A percentile compares a stretch with the other conserved stretches of the same genome.
phyloP scores from a whole-genome alignment of 306 rosid genomes.

The Hylodesmum podocarpum region DNA sequence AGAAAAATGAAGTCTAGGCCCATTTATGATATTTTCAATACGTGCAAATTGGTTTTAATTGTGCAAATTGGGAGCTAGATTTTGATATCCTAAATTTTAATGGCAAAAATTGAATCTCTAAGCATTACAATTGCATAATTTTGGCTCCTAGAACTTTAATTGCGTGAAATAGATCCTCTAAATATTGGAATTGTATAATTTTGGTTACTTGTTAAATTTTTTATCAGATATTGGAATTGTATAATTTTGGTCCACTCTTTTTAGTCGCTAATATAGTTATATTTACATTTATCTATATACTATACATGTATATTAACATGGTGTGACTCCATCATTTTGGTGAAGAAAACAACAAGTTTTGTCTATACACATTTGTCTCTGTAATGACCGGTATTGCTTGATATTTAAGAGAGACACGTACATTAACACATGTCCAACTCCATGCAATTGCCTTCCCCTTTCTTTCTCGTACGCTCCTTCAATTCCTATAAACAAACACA shows the following conservation, averaged over 20 bases:
- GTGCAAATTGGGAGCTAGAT: too few species aligned
- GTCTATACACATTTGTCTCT: neutral
- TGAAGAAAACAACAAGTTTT: neutral
- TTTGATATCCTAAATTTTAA: too few species aligned
- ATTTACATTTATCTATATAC: too few species aligned
- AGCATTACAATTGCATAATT: too few species aligned
- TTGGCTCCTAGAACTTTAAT: too few species aligned
- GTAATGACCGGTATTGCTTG: neutral
- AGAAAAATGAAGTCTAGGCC: neutral
- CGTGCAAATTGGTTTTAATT: neutral
- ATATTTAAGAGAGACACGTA: neutral
- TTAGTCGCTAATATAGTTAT: too few species aligned
- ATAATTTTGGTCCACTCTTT: too few species aligned
- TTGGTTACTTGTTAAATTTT: too few species aligned
- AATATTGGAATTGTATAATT: too few species aligned
- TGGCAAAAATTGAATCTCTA: too few species aligned
- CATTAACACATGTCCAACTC: neutral
- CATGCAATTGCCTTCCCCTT: neutral
- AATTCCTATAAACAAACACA: neutral
- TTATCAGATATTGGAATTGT: too few species aligned
- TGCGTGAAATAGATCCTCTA: too few species aligned
- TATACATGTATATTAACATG: neutral
- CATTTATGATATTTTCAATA: neutral
- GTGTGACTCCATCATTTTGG: neutral
- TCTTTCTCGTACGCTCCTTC: neutral